Evolutionary conservation across 2,329 filamentous ascomycete genomes (phyloP).

Genomic region (Lecanicillium sp.): DNA sequence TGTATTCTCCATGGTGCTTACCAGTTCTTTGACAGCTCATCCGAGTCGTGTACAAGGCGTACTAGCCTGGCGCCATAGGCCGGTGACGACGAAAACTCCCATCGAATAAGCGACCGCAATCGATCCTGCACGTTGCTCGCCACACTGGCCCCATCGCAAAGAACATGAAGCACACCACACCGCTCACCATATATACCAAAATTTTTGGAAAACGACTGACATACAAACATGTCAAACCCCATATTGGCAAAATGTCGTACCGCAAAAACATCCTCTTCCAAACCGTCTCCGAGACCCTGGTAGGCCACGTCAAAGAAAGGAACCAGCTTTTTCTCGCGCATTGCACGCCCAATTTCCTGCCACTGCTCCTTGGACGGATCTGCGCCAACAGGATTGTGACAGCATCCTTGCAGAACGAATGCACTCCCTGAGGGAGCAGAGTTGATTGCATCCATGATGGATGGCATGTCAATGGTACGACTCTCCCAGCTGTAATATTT

Average conservation of each 20-base stretch:
- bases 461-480: conserved; percentile 20
- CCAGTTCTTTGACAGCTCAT: too few species aligned
- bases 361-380: conserved; percentile 26
- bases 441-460: conserved; percentile 17
- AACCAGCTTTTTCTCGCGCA: conserved; percentile 20
- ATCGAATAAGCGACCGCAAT: too few species aligned
- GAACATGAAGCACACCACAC: conserved; percentile 17
- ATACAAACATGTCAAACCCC: conserved; percentile 17
- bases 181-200: conserved; percentile 29
- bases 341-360: conserved; percentile 20
- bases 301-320: conserved; percentile 29
- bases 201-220: conserved; percentile 28
- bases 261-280: conserved; percentile 24
- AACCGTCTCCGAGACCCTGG: conserved; percentile 8
- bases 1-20: too few species aligned
- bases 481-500: conserved; percentile 21
- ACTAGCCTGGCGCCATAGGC: too few species aligned
- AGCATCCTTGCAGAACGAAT: conserved; percentile 28
- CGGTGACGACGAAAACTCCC: too few species aligned
- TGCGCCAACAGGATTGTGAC: conserved; percentile 30
- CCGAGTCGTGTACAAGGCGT: too few species aligned
- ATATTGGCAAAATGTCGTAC: conserved; percentile 19
- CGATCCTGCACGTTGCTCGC: too few species aligned
- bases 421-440: conserved; percentile 20
- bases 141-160: neutral